phyloP scores from a whole-genome alignment of 2,329 filamentous ascomycete species.

The Aureobasidium sp. region DNA sequence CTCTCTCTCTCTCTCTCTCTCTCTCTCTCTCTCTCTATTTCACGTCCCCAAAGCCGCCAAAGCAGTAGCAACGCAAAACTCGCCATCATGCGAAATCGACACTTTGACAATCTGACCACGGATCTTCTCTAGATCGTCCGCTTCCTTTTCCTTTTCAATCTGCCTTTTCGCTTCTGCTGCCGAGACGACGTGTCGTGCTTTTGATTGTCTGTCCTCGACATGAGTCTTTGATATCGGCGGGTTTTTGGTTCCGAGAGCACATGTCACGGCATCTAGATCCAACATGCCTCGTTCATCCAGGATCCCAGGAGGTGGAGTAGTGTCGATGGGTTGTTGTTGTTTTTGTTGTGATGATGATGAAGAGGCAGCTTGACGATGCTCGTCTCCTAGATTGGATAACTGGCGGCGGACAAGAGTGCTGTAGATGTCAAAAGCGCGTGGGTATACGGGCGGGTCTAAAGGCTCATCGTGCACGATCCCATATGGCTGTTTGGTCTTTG shows the following conservation, averaged over 20 bases:
- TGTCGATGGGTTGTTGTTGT: background rate
- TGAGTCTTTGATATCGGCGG: too few relatives aligned
- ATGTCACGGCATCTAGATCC: background rate
- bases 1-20: background rate
- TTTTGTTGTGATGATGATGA: background rate
- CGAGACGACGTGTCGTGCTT: too few relatives aligned
- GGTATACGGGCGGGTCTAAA: too few relatives aligned
- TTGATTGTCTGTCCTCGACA: too few relatives aligned
- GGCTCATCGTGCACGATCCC: slow-evolving; percentile 10
- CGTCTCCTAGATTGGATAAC: background rate
- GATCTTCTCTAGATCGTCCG: background rate
- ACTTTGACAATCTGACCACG: slow-evolving; percentile 55
- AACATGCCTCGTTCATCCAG: background rate
- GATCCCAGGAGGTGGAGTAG: background rate
- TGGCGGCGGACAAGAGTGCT: too few relatives aligned
- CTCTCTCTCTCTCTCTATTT: background rate
- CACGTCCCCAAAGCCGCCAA: slow-evolving; percentile 30
- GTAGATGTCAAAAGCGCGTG: too few relatives aligned
- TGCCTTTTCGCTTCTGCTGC: background rate
- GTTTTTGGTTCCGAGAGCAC: too few relatives aligned
- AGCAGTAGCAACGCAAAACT: slow-evolving; percentile 61
- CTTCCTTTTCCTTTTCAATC: background rate
- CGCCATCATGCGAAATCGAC: slow-evolving; percentile 81
- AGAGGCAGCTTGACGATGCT: background rate
- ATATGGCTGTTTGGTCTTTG: background rate